Evolutionary conservation across 1,284 basidiomycete genomes (phyloP).

Genomic region (Ceratobasidium sp.): DNA sequence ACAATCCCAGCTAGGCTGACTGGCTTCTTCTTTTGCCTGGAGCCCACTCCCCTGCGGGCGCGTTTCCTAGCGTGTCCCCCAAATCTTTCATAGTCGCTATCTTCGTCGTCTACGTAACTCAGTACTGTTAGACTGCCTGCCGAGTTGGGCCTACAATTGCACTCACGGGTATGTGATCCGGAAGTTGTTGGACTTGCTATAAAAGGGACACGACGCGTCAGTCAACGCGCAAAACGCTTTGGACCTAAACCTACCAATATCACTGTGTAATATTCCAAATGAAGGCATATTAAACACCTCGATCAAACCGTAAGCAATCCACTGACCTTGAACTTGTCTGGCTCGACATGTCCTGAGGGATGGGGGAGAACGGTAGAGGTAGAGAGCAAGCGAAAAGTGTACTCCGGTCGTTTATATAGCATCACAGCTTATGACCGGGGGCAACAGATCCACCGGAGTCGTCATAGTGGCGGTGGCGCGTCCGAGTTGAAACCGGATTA

Average conservation of each 20-base stretch:
- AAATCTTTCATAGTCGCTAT: slow-evolving; percentile 12
- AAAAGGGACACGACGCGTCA: no score
- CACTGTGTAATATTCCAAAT: no score
- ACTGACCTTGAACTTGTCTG: no score
- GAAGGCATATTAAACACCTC: no score
- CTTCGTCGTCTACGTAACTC: slow-evolving; percentile 26
- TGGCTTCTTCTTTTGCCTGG: slow-evolving; percentile 15
- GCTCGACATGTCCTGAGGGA: no score
- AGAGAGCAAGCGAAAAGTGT: neutral
- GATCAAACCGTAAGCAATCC: no score
- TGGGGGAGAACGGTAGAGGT: no score
- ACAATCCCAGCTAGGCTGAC: slow-evolving; percentile 22
- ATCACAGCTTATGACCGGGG: neutral
- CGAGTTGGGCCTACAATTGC: neutral
- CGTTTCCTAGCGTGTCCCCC: slow-evolving; percentile 8
- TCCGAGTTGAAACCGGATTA: neutral
- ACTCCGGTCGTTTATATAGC: neutral
- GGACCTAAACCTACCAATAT: no score
- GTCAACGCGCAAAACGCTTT: no score
- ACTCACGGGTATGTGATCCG: slow-evolving; percentile 10
- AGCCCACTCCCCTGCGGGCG: neutral
- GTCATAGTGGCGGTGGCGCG: slow-evolving; percentile 1
- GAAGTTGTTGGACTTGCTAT: neutral
- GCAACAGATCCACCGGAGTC: slow-evolving; percentile 2
- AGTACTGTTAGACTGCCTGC: neutral